Percentiles rank a stretch among this genome's conserved stretches.
Evolutionary conservation across 1,139 yeast species (phyloP).

Genomic region (Pichia terricola): DNA sequence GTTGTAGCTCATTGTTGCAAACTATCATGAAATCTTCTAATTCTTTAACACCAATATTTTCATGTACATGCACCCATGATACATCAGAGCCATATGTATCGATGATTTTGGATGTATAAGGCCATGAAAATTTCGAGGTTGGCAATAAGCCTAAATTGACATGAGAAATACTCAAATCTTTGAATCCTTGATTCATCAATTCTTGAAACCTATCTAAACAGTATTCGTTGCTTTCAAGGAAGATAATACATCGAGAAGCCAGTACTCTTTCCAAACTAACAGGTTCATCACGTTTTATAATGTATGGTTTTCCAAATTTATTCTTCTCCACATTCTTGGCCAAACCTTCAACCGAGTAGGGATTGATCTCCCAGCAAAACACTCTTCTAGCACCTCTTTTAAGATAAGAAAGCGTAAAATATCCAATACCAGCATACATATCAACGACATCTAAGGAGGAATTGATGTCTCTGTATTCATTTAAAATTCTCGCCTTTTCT

Average conservation of each 20-base stretch:
- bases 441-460: conserved; percentile 39
- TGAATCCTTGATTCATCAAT: conserved; percentile 1
- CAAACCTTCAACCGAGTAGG: conserved; percentile 76
- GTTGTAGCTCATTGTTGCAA: conserved; percentile 9
- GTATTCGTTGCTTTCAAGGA: conserved; percentile 52
- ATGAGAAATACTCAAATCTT: conserved; percentile 37
- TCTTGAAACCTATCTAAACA: conserved; percentile 34
- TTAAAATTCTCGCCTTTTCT: conserved; percentile 62
- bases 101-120: conserved; percentile 30
- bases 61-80: conserved; percentile 57
- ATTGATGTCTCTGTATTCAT: conserved; percentile 21
- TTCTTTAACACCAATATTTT: conserved; percentile 47
- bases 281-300: conserved; percentile 27
- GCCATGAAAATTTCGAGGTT: conserved; percentile 55
- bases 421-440: conserved; percentile 80
- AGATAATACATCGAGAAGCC: conserved; percentile 32
- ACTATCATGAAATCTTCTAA: conserved; percentile 30
- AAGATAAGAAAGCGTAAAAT: conserved; percentile 66
- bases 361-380: conserved; percentile 78
- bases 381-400: conserved; percentile 41
- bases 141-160: conserved; percentile 75
- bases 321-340: conserved; percentile 43
- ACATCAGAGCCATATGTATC: conserved; percentile 4
- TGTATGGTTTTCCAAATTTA: conserved; percentile 30
- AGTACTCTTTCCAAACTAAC: conserved; percentile 20